Conservation (phyloP, 495 filamentous ascomycete genomes). For the Daldinia bambusicola region DNA sequence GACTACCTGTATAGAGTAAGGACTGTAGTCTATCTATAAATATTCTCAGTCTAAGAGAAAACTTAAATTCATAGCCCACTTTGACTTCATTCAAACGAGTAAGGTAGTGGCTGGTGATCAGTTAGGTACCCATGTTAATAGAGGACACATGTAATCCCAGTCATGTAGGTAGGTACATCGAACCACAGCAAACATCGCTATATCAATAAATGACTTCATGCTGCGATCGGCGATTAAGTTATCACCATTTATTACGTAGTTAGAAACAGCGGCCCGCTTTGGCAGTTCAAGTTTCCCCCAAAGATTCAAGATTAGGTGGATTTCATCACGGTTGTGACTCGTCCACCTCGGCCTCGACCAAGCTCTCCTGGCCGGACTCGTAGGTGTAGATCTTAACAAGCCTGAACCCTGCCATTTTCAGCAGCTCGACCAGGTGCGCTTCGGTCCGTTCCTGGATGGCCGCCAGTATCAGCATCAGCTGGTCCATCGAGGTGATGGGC, state of each 20-base stretch:
- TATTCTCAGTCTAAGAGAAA: neutral
- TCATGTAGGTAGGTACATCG: neutral
- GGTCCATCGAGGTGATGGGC: constrained; percentile 56
- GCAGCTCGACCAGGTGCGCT: neutral
- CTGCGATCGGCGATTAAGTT: neutral
- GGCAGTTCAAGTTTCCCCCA: too few species aligned
- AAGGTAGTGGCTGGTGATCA: neutral
- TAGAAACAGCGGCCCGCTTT: too few species aligned
- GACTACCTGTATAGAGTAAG: neutral
- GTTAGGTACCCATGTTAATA: neutral
- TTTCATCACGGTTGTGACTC: neutral
- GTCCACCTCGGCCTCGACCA: neutral
- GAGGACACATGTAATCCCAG: too few species aligned
- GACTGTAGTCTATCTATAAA: neutral
- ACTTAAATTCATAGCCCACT: neutral
- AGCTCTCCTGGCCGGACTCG: neutral
- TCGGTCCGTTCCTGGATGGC: constrained; percentile 50
- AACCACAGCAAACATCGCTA: neutral
- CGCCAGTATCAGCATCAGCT: constrained; percentile 55
- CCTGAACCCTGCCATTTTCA: neutral
- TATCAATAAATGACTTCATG: neutral
- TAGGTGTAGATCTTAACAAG: constrained; percentile 1
- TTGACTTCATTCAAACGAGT: neutral
- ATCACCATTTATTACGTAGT: too few species aligned
- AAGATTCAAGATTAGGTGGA: too few species aligned